These are phyloP conservation scores for Luvunga scandens DNA, from an alignment of 345 rosid species.

Conservation along the genomic window DNA sequence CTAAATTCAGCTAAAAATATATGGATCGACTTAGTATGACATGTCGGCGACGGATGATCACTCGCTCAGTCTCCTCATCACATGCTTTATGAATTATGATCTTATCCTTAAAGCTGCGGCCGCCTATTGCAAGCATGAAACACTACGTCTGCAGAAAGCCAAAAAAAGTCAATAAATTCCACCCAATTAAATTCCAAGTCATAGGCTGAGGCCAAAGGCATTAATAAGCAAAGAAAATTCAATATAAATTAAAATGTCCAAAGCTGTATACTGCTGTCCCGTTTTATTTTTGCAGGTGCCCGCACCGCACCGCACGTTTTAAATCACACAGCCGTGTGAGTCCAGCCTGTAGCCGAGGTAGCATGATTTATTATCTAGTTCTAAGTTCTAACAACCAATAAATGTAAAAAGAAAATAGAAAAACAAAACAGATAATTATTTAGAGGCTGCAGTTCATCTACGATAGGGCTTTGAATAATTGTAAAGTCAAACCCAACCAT, in stretches of 20 bases:
- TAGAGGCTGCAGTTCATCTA: too few relatives aligned
- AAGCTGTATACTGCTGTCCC: not conserved
- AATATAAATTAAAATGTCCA: too few relatives aligned
- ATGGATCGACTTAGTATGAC: not conserved
- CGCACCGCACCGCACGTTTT: not conserved
- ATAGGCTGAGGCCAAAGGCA: not conserved
- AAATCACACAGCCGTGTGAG: not conserved
- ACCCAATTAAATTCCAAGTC: not conserved
- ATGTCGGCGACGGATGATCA: not conserved
- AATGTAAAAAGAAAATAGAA: not conserved
- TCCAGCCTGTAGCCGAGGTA: not conserved
- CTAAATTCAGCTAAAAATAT: too few relatives aligned
- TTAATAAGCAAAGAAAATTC: not conserved
- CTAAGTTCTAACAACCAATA: not conserved
- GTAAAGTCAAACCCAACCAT: not conserved
- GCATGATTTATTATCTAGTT: not conserved
- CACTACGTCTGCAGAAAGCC: not conserved
- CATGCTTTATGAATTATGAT: not conserved
- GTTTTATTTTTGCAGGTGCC: not conserved
- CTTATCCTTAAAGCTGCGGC: not conserved
- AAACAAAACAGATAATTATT: not conserved
- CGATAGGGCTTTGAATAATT: not conserved
- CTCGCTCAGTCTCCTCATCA: not conserved
- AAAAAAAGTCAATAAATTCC: not conserved
- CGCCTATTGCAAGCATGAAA: not conserved